phyloP scores from a whole-genome alignment of 2,329 filamentous ascomycete species.

The Neofusicoccum laricinum region DNA sequence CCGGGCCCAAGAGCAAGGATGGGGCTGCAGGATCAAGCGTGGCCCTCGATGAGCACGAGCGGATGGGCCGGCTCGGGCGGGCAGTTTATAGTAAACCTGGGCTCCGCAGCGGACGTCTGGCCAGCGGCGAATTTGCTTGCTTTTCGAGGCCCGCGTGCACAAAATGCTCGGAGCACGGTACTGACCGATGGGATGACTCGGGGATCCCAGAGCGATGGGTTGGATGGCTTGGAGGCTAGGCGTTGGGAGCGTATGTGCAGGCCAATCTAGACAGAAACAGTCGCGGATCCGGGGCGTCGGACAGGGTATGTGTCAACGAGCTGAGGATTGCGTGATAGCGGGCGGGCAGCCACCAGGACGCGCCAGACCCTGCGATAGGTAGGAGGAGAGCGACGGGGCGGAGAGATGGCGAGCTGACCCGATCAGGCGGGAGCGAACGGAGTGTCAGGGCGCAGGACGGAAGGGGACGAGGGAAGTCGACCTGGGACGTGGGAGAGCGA shows the following conservation, averaged over 20 bases:
- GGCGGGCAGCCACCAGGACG: neutral
- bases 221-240: conserved; percentile 6
- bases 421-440: neutral
- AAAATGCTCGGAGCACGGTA: neutral
- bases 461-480: neutral
- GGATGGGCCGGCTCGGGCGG: neutral
- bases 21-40: conserved; percentile 2
- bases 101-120: neutral
- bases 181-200: neutral
- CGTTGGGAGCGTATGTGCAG: neutral
- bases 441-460: neutral
- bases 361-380: neutral
- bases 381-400: neutral
- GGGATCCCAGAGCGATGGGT: neutral
- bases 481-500: neutral
- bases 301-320: neutral
- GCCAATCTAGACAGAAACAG: conserved; percentile 8
- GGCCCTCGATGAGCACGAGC: conserved; percentile 1
- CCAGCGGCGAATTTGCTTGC: neutral
- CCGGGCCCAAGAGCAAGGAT: conserved; percentile 4
- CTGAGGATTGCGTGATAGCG: conserved; percentile 11
- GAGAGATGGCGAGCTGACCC: neutral
- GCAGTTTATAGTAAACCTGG: conserved; percentile 7
- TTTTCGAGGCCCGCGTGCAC: neutral
- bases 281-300: neutral